Conservation (phyloP, 495 filamentous ascomycete genomes). For the Xanthoparmelia taractica region DNA sequence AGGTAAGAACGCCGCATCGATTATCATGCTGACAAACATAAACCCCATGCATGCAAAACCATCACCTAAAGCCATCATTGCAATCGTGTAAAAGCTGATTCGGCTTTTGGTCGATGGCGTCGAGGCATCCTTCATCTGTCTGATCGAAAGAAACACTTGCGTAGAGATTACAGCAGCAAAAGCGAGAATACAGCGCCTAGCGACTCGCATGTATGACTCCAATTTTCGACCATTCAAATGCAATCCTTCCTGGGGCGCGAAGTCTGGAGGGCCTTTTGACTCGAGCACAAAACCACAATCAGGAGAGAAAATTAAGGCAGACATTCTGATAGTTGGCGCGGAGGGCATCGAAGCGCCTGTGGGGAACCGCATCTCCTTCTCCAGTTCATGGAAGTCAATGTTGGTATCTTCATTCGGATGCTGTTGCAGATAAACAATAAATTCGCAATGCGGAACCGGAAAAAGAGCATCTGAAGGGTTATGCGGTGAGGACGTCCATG, state of each 20-base stretch:
- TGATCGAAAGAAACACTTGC: conserved; percentile 67
- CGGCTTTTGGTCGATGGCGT: conserved; percentile 92
- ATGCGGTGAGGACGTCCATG: conserved; percentile 56
- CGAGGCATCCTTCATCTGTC: conserved; percentile 82
- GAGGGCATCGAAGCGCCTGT: conserved; percentile 65
- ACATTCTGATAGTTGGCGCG: conserved; percentile 68
- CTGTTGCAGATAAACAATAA: conserved; percentile 79
- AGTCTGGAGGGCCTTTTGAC: conserved; percentile 73
- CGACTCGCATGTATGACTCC: conserved; percentile 61
- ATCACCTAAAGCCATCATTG: conserved; percentile 81
- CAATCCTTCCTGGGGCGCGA: conserved; percentile 50
- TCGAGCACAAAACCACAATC: conserved; percentile 91
- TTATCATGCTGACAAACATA: conserved; percentile 55
- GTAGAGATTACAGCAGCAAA: conserved; percentile 56
- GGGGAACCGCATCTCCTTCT: conserved; percentile 77
- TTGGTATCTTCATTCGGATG: conserved; percentile 44
- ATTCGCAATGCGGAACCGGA: conserved; percentile 74
- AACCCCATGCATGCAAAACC: conserved; percentile 56
- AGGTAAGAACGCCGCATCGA: conserved; percentile 58
- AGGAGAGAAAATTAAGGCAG: conserved; percentile 81
- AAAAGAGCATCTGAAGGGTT: conserved; percentile 49
- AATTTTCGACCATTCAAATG: conserved; percentile 73
- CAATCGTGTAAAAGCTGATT: conserved; percentile 81
- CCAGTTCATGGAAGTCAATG: conserved; percentile 56
- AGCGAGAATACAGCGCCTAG: conserved; percentile 58